Evolutionary conservation across 2,329 filamentous ascomycete genomes (phyloP).

Genomic region (Fonsecaea multimorphosa): DNA sequence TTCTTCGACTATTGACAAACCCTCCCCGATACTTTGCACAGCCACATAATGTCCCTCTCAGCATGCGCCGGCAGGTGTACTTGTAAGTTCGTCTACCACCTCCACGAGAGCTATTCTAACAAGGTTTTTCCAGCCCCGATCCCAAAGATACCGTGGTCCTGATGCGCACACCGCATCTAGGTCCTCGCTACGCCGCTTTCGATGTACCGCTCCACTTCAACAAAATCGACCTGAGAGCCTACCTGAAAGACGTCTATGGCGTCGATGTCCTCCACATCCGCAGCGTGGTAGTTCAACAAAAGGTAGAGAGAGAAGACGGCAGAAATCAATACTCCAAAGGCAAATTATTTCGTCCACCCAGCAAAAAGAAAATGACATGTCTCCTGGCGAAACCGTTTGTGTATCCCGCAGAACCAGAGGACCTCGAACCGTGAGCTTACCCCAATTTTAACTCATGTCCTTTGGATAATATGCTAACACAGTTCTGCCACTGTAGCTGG

Average conservation of each 20-base stretch:
- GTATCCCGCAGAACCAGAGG: constrained; percentile 75
- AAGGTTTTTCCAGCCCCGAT: constrained; percentile 48
- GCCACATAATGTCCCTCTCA: constrained; percentile 40
- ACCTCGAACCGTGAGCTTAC: constrained; percentile 61
- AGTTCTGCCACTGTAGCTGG: constrained; percentile 55
- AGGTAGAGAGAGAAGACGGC: constrained; percentile 56
- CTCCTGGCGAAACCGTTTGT: constrained; percentile 87
- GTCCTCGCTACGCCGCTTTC: constrained; percentile 85
- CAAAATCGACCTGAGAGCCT: constrained; percentile 96
- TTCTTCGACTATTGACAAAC: constrained; percentile 27
- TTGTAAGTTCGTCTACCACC: constrained; percentile 48
- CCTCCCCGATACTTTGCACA: constrained; percentile 35
- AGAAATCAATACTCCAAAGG: constrained; percentile 51
- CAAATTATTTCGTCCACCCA: constrained; percentile 71
- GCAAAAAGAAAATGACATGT: constrained; percentile 92
- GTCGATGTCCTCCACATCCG: constrained; percentile 76
- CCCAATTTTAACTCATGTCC: constrained; percentile 32
- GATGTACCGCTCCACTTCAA: constrained; percentile 88
- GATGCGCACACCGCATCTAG: constrained; percentile 72
- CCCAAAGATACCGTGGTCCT: constrained; percentile 82
- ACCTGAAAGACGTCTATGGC: constrained; percentile 84
- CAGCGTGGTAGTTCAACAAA: constrained; percentile 76
- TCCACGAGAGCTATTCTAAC: background rate
- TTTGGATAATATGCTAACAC: constrained; percentile 13
- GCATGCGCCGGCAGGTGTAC: constrained; percentile 52